Conservation (phyloP, 148 eudicot species). For the Cornus florida region DNA sequence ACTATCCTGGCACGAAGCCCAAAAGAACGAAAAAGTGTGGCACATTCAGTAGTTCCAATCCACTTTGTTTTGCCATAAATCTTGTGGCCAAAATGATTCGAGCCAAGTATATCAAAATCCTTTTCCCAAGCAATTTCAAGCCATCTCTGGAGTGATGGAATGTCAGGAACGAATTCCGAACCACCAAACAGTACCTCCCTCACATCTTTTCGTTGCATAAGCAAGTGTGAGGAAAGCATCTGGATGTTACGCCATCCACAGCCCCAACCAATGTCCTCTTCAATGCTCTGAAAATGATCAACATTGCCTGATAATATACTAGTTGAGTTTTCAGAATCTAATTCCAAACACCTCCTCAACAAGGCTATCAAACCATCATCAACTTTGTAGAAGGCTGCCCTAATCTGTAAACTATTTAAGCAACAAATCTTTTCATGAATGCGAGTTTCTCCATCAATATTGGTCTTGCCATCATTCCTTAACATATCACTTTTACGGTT, state of each 20-base stretch:
- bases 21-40: slow-evolving; percentile 76
- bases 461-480: slow-evolving; percentile 13
- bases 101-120: slow-evolving; percentile 74
- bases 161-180: slow-evolving; percentile 79
- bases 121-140: slow-evolving; percentile 90
- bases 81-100: slow-evolving; percentile 49
- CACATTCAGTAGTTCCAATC: slow-evolving; percentile 98
- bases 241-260: slow-evolving; percentile 99
- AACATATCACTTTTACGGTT: slow-evolving; percentile 39
- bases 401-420: slow-evolving; percentile 41
- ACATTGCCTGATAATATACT: slow-evolving; percentile 75
- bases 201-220: slow-evolving; percentile 53
- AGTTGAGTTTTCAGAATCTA: slow-evolving; percentile 45
- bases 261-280: slow-evolving; percentile 84
- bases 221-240: slow-evolving; percentile 82
- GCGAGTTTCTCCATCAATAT: slow-evolving; percentile 15
- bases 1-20: slow-evolving; percentile 91
- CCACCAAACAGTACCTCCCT: slow-evolving; percentile 76
- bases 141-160: slow-evolving; percentile 84
- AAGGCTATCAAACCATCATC: slow-evolving; percentile 55
- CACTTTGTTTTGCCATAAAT: slow-evolving; percentile 71
- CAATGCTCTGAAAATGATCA: slow-evolving; percentile 77
- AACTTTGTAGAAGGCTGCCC: slow-evolving; percentile 39
- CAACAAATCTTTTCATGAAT: slow-evolving; percentile 40
- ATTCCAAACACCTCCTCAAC: slow-evolving; percentile 63